Evolutionary conservation across 2,329 filamentous ascomycete species (phyloP).

Genomic region (Escovopsis sp.): DNA sequence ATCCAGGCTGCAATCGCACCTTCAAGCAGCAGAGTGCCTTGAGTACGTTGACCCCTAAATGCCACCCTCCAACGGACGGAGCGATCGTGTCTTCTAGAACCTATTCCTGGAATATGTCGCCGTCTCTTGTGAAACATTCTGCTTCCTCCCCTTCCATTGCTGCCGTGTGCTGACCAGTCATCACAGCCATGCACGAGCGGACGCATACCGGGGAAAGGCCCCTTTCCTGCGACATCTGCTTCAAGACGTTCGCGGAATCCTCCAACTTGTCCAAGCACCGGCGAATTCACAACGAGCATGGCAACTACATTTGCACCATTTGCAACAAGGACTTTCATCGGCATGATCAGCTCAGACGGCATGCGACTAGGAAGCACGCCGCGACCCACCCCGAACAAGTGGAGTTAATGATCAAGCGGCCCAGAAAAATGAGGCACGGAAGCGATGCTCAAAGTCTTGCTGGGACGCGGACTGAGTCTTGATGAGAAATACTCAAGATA

Average conservation of each 20-base stretch:
- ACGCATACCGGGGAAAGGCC: slow-evolving; percentile 53
- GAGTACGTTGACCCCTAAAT: too few relatives aligned
- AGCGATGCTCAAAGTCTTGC: too few relatives aligned
- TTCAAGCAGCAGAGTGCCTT: slow-evolving; percentile 55
- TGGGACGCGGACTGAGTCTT: too few relatives aligned
- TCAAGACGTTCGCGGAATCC: slow-evolving; percentile 46
- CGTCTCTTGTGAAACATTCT: too few relatives aligned
- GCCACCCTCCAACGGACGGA: too few relatives aligned
- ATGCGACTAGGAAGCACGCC: slow-evolving; percentile 24
- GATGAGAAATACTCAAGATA: too few relatives aligned
- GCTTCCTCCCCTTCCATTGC: too few relatives aligned
- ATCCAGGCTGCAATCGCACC: slow-evolving; percentile 33
- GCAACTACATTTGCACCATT: slow-evolving; percentile 33
- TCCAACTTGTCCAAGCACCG: slow-evolving; percentile 53
- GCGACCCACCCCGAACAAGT: slow-evolving; percentile 5
- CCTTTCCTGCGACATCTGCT: slow-evolving; percentile 40
- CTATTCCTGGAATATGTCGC: too few relatives aligned
- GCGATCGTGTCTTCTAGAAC: too few relatives aligned
- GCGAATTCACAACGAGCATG: slow-evolving; percentile 41
- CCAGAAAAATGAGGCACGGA: too few relatives aligned
- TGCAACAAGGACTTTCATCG: slow-evolving; percentile 45
- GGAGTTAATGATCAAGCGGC: neutral
- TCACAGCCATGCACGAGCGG: slow-evolving; percentile 47
- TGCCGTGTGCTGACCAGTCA: slow-evolving; percentile 8
- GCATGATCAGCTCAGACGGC: slow-evolving; percentile 44